Base-by-base conservation (phyloP, 1,284 basidiomycete genomes). In the Coniferiporia weirii region DNA sequence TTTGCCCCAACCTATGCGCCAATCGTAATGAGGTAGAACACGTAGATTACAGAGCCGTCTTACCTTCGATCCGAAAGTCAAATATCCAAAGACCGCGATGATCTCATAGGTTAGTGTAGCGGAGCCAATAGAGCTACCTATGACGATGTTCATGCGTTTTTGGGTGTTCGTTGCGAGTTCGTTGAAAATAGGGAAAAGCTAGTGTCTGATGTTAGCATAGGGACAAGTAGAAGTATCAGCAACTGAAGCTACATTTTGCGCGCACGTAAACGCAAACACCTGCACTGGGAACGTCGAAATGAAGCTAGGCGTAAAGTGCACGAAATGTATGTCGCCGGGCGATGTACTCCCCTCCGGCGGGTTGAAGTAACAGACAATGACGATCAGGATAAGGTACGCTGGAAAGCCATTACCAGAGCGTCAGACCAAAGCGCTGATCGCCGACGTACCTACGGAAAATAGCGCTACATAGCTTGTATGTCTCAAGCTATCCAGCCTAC, bases 101-200 rank as follows among this genome's bases (percentile, higher is more conserved):
- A 91, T 70, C 70, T 95, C 91, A 70, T 97, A 97, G 13, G 86
- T 86, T 36, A 88, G 56, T 1, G 83, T 82, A 1, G 91, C 87
- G 32, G 82, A 80, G 12, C 94, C 93, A 65, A 99, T 95, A 2
- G 93, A 91, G 0, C 85, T 79, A 7, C 84, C 84, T 59, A 98
- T 91, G 59, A 97, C 84, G n/a, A 83, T 76, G 70, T 97, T 96
- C 82, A 98, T 89, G 44, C 91, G 82, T 49, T 73, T 67, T 70
- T 98, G 93, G 1, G 84, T 85, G 69, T 95, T 96, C 56, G 79
- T 77, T 64, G 81, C 79, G 35, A 99, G 80, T 73, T 99, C 97
- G 70, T 98, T 98, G 78, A 89, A 97, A 54, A 98, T 87, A 1
- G 95, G 91, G 73, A 95, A 95, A 36, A 95, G 74, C 91, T 93